Conservation (phyloP, 169 alveolate species). For the Sarcocystis neurona region DNA sequence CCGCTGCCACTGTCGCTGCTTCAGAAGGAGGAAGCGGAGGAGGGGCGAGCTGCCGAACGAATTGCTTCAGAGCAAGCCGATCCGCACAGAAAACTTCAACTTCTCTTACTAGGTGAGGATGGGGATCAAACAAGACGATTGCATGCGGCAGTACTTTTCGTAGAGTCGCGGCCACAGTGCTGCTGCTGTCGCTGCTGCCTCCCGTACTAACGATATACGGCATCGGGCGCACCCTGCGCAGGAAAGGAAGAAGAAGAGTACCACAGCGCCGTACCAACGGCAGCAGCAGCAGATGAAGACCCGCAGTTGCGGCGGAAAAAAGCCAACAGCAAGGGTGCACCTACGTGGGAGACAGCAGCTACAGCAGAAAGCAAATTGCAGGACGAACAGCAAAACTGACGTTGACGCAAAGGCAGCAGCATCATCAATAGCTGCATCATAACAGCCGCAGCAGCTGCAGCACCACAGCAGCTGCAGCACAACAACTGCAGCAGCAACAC, state of each 20-base stretch:
- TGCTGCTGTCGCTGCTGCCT: background rate
- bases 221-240: slow-evolving; percentile 25
- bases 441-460: background rate
- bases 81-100: slow-evolving; percentile 34
- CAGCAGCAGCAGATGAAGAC: background rate
- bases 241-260: background rate
- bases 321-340: too few species aligned
- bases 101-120: slow-evolving; percentile 7
- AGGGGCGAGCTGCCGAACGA: too few species aligned
- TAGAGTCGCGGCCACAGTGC: slow-evolving; percentile 12
- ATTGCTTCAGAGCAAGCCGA: background rate
- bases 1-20: background rate
- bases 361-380: background rate
- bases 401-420: background rate
- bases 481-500: too few species aligned
- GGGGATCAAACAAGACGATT: slow-evolving; percentile 18
- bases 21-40: too few species aligned
- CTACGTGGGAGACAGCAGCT: background rate
- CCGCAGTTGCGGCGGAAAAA: background rate
- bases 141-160: slow-evolving; percentile 17
- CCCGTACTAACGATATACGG: slow-evolving; percentile 19
- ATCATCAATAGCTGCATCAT: background rate
- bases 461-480: background rate
- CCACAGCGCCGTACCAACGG: background rate
- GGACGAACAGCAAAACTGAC: too few species aligned